These are phyloP conservation scores for Fusarium drepaniforme DNA, from an alignment of 2,329 filamentous ascomycete genomes.

Conservation along the genomic window DNA sequence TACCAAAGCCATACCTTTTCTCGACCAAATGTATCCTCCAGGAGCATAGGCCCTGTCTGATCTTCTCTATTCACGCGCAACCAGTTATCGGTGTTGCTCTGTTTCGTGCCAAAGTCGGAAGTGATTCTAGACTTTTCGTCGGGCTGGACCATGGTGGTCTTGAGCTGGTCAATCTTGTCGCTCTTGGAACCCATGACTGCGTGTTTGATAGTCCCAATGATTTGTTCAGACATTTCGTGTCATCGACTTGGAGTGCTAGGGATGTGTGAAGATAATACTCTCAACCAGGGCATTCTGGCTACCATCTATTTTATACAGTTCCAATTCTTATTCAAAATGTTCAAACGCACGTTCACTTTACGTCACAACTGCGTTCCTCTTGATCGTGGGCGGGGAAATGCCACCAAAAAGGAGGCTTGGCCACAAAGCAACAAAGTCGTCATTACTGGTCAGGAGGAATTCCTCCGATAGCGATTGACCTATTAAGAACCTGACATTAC, in stretches of 20 bases:
- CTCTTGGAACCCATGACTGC: conserved; percentile 55
- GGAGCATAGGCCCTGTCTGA: conserved; percentile 72
- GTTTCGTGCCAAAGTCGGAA: conserved; percentile 81
- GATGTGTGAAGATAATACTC: background rate
- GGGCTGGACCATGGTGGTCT: conserved; percentile 68
- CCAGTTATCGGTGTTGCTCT: conserved; percentile 83
- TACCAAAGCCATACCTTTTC: conserved; percentile 85
- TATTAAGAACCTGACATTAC: conserved; percentile 10
- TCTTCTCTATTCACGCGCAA: conserved; percentile 73
- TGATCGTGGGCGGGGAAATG: conserved; percentile 6
- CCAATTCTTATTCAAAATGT: background rate
- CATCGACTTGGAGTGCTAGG: background rate
- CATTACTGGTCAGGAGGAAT: conserved; percentile 18
- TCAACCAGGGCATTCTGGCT: accelerated
- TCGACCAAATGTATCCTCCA: conserved; percentile 79
- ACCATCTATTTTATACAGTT: background rate
- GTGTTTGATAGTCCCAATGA: conserved; percentile 52
- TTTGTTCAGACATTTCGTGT: conserved; percentile 40
- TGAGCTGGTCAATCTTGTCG: conserved; percentile 73
- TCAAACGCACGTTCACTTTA: conserved; percentile 26
- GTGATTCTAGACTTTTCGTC: conserved; percentile 73
- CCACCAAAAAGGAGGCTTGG: background rate
- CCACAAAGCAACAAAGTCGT: conserved; percentile 11
- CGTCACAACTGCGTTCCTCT: conserved; percentile 35
- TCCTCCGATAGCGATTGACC: background rate